These are phyloP conservation scores for Bruguiera hainesii DNA, from an alignment of 441 rosid species.

Conservation along the genomic window DNA sequence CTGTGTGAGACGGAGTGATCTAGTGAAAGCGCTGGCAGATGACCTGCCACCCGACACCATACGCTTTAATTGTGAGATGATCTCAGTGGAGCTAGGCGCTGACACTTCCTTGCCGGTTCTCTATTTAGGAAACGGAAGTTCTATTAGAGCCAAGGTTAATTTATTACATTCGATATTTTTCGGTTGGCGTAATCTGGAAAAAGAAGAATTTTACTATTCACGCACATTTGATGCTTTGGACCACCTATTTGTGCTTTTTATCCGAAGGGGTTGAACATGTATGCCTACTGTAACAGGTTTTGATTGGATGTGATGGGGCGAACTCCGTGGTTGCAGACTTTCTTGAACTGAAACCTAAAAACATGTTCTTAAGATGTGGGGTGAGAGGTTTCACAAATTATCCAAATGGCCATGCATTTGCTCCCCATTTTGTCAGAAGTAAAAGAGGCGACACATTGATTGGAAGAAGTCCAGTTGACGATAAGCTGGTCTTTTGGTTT, in stretches of 20 bases:
- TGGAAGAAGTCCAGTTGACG: conserved; percentile 37
- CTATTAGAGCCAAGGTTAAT: conserved; percentile 43
- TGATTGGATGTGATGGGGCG: conserved; percentile 60
- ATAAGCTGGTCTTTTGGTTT: conserved; percentile 39
- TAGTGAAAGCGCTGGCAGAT: conserved; percentile 37
- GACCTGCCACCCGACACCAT: conserved; percentile 38
- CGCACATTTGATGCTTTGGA: no score
- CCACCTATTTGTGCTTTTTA: no score
- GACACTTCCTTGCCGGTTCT: conserved; percentile 33
- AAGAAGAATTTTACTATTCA: no score
- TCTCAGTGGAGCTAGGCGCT: conserved; percentile 31
- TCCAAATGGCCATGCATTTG: conserved; percentile 40
- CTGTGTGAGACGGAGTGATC: conserved; percentile 39
- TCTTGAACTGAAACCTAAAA: conserved; percentile 33
- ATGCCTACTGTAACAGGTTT: conserved; percentile 19
- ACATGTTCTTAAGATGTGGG: conserved; percentile 22
- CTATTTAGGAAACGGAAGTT: conserved; percentile 26
- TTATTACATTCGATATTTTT: not conserved
- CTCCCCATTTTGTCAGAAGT: conserved; percentile 23
- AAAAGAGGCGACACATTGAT: conserved; percentile 15
- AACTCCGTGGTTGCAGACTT: conserved; percentile 40
- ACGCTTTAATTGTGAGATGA: conserved; percentile 30
- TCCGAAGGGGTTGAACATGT: not conserved
- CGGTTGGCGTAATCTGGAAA: no score
- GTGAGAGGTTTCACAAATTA: conserved; percentile 44